phyloP scores from a whole-genome alignment of 805 yeast species.

The Nakazawaea siamensis region DNA sequence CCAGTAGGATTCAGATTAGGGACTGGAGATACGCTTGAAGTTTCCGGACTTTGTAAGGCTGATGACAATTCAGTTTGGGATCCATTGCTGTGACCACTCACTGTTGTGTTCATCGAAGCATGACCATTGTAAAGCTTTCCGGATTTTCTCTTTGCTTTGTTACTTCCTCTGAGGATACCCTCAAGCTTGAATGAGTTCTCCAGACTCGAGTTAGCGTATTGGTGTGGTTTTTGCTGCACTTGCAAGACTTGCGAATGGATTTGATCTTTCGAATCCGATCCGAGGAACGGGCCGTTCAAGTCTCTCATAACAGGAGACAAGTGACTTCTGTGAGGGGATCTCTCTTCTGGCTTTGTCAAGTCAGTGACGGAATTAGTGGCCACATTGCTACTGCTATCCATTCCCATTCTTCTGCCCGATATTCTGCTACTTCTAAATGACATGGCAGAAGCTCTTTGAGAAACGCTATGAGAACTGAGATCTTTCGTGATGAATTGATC shows the following conservation, averaged over 20 bases:
- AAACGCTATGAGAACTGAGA: conserved; percentile 8
- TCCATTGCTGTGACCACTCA: not conserved
- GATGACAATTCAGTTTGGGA: not conserved
- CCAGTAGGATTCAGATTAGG: too few relatives aligned
- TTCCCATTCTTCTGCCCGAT: conserved; percentile 5
- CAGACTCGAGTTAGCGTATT: conserved; percentile 21
- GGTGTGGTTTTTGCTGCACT: conserved; percentile 11
- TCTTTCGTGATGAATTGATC: conserved; percentile 6
- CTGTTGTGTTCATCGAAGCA: too few relatives aligned
- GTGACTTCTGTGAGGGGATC: conserved; percentile 5
- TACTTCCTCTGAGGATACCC: conserved; percentile 28
- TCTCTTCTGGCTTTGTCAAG: conserved; percentile 3
- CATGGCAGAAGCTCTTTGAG: conserved; percentile 14
- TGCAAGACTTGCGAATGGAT: conserved; percentile 14
- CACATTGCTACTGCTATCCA: conserved; percentile 1
- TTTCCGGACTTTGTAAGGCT: too few relatives aligned
- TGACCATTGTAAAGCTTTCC: conserved; percentile 8
- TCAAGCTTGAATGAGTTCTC: conserved; percentile 40
- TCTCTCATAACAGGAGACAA: conserved; percentile 6
- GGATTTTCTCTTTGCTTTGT: conserved; percentile 25
- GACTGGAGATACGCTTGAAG: too few relatives aligned
- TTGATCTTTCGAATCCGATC: conserved; percentile 9
- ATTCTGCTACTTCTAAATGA: conserved; percentile 15
- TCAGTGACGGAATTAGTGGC: conserved; percentile 4
- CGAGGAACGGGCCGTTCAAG: conserved; percentile 9